Evolutionary conservation across 352 stramenopile genomes (phyloP), one percentile per base, ranked within the genome.

Genomic region (Phytophthora chlamydospora): DNA sequence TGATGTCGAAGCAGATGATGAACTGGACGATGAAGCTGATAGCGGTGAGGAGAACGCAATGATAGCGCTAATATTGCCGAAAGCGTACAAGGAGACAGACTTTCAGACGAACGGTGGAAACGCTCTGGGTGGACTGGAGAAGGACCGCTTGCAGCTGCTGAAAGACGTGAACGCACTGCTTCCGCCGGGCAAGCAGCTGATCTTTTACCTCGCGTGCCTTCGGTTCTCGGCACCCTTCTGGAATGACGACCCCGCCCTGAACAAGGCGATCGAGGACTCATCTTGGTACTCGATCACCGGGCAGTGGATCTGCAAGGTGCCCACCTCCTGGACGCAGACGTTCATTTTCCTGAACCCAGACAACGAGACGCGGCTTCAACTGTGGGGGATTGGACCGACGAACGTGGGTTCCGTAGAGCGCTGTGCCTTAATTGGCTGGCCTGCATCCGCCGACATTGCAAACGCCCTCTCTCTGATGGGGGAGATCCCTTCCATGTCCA

Each of bases 331-430:
- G 31, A 40, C 50, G 4, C 40, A 11, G 6, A 57, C 17, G 6
- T 21, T 59, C 21, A 36, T 32, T 19, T 56, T 56, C 35, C 34
- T 58, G 12, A 58, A 58, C 34, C 50, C 50, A n/a, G 50, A 27
- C 44, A 48, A 34, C 6, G 38, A 58, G 31, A 48, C 36, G 32
- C 29, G 33, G 24, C 14, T 24, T 16, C 10, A 49, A 27, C 7
- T 56, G 2, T 56, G 48, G 48, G 48, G 27, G 8, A 29, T 6
- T 46, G 48, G 48, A 24, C 14, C 43, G 12, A 34, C 33, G 19
- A 56, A 12, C 10, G 16, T 2, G 5, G 6, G 24, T 16, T 27
- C n/a, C 12, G 19, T 38, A 7, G 42, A 42, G 36, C 54, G 54
- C 7, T 62, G 41, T 31, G 54, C 43, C 29, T 9, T 62, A 6